Conservation (phyloP, 2,329 filamentous ascomycete species). For the Pyrenochaeta sp. region DNA sequence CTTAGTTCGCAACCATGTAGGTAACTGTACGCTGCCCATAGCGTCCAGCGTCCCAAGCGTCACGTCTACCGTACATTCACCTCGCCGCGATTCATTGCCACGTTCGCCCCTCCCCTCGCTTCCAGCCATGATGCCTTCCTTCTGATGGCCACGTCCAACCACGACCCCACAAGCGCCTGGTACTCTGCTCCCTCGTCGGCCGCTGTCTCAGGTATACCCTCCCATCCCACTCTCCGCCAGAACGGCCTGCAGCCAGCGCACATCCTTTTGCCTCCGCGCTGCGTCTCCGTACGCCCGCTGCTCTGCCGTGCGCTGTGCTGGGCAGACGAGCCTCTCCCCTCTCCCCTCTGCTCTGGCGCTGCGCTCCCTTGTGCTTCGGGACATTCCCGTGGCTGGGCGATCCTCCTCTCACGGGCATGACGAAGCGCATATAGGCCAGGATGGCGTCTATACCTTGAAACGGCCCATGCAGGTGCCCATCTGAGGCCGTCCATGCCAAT, state of each 20-base stretch:
- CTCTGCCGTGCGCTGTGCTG: slow-evolving; percentile 36
- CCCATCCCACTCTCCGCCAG: slow-evolving; percentile 21
- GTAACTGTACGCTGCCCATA: too few relatives aligned
- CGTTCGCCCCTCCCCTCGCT: slow-evolving; percentile 2
- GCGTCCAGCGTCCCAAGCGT: too few relatives aligned
- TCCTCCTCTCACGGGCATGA: slow-evolving; percentile 40
- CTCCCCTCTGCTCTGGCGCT: too few relatives aligned
- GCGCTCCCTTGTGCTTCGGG: slow-evolving; percentile 33
- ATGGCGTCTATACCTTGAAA: slow-evolving; percentile 47
- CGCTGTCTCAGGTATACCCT: slow-evolving; percentile 24
- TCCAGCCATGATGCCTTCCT: background rate
- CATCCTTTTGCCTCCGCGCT: slow-evolving; percentile 26
- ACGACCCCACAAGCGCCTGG: slow-evolving; percentile 12
- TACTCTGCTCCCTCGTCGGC: slow-evolving; percentile 7
- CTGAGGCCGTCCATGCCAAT: slow-evolving; percentile 47
- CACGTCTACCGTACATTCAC: too few relatives aligned
- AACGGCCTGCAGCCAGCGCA: too few relatives aligned
- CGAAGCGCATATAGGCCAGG: slow-evolving; percentile 50
- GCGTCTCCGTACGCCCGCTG: slow-evolving; percentile 31
- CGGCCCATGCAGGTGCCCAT: slow-evolving; percentile 50
- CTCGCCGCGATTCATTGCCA: slow-evolving; percentile 4
- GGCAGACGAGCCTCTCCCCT: slow-evolving; percentile 34
- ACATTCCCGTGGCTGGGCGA: slow-evolving; percentile 47
- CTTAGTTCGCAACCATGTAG: too few relatives aligned
- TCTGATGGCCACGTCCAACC: slow-evolving; percentile 5